Conservation (phyloP, 2,329 filamentous ascomycete genomes). For the Arachnomyces sp. region DNA sequence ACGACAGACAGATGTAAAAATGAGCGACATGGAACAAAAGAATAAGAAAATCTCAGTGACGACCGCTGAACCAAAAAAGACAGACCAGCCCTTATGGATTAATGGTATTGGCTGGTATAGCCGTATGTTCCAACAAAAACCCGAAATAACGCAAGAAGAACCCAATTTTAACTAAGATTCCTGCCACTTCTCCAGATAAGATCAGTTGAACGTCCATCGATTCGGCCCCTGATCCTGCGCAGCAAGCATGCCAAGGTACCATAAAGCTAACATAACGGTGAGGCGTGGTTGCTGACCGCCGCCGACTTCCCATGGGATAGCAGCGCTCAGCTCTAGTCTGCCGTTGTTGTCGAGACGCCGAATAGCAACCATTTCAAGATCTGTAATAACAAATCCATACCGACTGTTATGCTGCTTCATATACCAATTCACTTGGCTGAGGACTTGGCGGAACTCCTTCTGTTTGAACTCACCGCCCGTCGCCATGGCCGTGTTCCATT, state of each 20-base stretch:
- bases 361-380: slow-evolving; percentile 8
- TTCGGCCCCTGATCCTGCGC: slow-evolving; percentile 5
- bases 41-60: no score
- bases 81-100: no score
- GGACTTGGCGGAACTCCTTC: slow-evolving; percentile 2
- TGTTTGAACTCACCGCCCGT: not conserved
- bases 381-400: slow-evolving; percentile 1
- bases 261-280: slow-evolving; percentile 14
- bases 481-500: slow-evolving; percentile 4
- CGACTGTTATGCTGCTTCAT: slow-evolving; percentile 3
- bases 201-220: no score
- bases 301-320: slow-evolving; percentile 1
- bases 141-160: no score
- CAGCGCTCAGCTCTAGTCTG: slow-evolving; percentile 10
- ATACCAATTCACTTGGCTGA: slow-evolving; percentile 2
- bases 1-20: no score
- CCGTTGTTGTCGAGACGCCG: slow-evolving; percentile 11
- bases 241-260: slow-evolving; percentile 19
- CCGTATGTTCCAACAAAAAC: no score
- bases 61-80: no score
- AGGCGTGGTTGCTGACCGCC: slow-evolving; percentile 8
- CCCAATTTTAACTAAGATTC: no score
- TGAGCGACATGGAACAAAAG: no score
- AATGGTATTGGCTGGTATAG: no score
- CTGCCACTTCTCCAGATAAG: no score